Evolutionary conservation across 1,139 yeast genomes (phyloP).

Genomic region (Debaryomyces nepalensis): DNA sequence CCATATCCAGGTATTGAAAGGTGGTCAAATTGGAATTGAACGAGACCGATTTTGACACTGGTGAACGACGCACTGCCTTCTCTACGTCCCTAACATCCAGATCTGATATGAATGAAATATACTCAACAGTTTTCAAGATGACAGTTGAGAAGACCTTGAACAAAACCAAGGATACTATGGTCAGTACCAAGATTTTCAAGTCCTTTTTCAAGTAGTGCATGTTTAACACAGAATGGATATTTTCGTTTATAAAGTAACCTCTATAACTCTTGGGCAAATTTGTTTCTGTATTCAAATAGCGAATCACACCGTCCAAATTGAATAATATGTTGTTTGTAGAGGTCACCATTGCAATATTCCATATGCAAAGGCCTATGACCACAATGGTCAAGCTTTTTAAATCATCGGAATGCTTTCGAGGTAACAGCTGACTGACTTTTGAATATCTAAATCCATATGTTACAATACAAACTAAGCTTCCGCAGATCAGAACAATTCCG

Average conservation of each 20-base stretch:
- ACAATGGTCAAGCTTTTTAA: conserved; percentile 12
- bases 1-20: conserved; percentile 19
- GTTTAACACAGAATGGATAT: conserved; percentile 8
- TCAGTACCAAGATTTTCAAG: conserved; percentile 16
- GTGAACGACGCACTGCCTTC: background rate
- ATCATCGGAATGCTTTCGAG: conserved; percentile 16
- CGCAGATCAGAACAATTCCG: conserved; percentile 9
- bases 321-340: conserved; percentile 1
- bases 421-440: conserved; percentile 10
- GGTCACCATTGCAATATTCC: conserved; percentile 18
- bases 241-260: conserved; percentile 5
- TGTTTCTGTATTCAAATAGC: background rate
- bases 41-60: conserved; percentile 21
- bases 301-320: background rate
- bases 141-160: conserved; percentile 20
- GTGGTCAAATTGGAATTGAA: conserved; percentile 24
- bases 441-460: conserved; percentile 13
- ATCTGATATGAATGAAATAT: conserved; percentile 20
- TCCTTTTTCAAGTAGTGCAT: conserved; percentile 20
- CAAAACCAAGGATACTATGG: conserved; percentile 18
- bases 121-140: conserved; percentile 22
- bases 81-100: conserved; percentile 1
- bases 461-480: conserved; percentile 7
- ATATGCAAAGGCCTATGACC: conserved; percentile 15
- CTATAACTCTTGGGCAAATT: conserved; percentile 1